Evolutionary conservation across 169 alveolate species (phyloP).

Genomic region (Plasmodium coatneyi): DNA sequence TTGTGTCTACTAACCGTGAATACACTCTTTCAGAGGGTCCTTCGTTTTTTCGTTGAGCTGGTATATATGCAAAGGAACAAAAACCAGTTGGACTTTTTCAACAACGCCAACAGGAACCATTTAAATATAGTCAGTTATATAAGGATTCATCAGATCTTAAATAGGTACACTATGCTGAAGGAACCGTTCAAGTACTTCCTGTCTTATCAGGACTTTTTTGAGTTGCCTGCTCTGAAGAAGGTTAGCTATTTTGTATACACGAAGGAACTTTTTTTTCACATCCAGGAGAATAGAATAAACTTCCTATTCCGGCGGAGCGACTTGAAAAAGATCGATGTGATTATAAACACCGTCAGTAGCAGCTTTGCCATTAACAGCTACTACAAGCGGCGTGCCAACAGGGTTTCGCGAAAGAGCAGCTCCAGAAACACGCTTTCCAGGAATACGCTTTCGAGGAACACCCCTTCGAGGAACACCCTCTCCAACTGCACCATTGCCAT

Average conservation of each 20-base stretch:
- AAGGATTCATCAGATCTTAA: conserved; percentile 34
- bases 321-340: conserved; percentile 37
- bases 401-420: not conserved
- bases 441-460: not conserved
- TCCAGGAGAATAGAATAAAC: conserved; percentile 29
- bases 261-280: conserved; percentile 44
- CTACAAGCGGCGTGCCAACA: not conserved
- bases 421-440: not conserved
- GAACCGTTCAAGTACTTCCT: conserved; percentile 47
- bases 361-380: conserved; percentile 33
- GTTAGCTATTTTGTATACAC: conserved; percentile 53
- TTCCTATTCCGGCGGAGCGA: conserved; percentile 38
- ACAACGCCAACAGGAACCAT: conserved; percentile 23
- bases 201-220: conserved; percentile 31
- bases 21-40: not conserved
- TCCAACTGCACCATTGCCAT: not conserved
- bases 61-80: conserved; percentile 26
- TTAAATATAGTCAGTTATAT: conserved; percentile 36
- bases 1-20: conserved; percentile 31
- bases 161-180: conserved; percentile 21
- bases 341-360: conserved; percentile 19
- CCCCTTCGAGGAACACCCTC: not conserved
- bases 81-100: conserved; percentile 22
- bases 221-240: conserved; percentile 1
- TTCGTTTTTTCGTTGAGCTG: conserved; percentile 11